Evolutionary conservation across 2,329 filamentous ascomycete species (phyloP), one percentile per base, ranked within the genome.

Genomic region (Phialophora verrucosa): DNA sequence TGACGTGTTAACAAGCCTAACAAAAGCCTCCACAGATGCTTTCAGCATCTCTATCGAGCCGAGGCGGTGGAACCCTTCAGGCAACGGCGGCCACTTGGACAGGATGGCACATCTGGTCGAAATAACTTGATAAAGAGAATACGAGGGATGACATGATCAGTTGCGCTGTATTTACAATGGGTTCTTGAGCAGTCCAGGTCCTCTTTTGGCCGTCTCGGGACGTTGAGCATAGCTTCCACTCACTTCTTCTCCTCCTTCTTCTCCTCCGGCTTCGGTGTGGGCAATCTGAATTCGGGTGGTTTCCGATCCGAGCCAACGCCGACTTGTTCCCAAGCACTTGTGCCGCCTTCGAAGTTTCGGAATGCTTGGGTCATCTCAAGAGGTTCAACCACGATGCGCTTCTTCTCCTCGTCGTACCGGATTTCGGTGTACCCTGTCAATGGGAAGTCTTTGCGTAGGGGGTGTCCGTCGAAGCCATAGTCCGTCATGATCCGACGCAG

Each of bases 401-500:
- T 99, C 91, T 97, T 99, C 86, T 99, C 96, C 83, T 99, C 95
- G 73, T 99, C 95, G 77, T 96, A 99, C 76, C 95, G 87, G 73
- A 99, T 90, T 83, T 99, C 96, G 38, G 95, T 99, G 84, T 99
- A 99, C 56, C 95, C 95, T 2, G 95, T 97, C 78, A 99, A 83
- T 25, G 95, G 95, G 83, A 99, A 99, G 78, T 99, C 95, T 84
- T 99, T 99, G 77, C 96, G 88, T 77, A 99, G 83, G 50, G 95
- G 95, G 82, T 99, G 95, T 61, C 95, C 95, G 79, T 99, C 96
- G 76, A 99, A 99, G 61, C 95, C 95, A 79, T 99, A 99, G 79
- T 99, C 95, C 72, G 95, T 99, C 94, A 99, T 96, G 83, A 99
- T 98, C 73, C 95, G 88, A 79, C 95, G 89, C 74, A 99, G 84